These are phyloP conservation scores for Hericium alpestre DNA, from an alignment of 768 basidiomycete genomes.

Conservation along the genomic window DNA sequence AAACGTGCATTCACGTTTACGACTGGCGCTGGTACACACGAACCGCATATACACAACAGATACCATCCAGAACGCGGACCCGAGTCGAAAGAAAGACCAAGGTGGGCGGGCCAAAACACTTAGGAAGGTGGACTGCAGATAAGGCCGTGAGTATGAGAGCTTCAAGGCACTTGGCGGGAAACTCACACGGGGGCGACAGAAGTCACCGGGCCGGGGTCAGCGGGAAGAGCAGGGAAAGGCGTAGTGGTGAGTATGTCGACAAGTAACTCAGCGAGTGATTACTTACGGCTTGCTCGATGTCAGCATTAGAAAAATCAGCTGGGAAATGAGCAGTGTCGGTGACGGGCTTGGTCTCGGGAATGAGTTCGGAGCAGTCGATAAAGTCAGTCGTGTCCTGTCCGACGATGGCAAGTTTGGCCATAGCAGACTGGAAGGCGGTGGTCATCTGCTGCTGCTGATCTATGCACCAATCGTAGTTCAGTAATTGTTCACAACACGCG, in stretches of 20 bases:
- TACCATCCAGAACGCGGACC: neutral
- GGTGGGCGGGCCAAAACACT: neutral
- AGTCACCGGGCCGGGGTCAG: slow-evolving; percentile 23
- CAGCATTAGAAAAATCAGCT: slow-evolving; percentile 18
- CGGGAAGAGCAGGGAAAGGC: slow-evolving; percentile 26
- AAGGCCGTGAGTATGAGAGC: neutral
- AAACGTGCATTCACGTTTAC: neutral
- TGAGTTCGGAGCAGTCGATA: slow-evolving; percentile 36
- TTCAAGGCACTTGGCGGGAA: neutral
- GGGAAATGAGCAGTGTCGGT: slow-evolving; percentile 23
- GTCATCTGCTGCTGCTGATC: slow-evolving; percentile 19
- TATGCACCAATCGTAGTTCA: slow-evolving; percentile 1
- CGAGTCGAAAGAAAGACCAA: neutral
- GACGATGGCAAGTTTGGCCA: slow-evolving; percentile 21
- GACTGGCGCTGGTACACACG: no score
- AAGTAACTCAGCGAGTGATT: no score
- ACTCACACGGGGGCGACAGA: slow-evolving; percentile 25
- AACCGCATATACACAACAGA: neutral
- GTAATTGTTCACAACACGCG: neutral
- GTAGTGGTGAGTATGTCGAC: neutral
- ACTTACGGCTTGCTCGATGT: slow-evolving; percentile 12
- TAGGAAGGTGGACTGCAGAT: neutral
- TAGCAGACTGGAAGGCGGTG: slow-evolving; percentile 17
- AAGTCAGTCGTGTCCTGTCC: slow-evolving; percentile 17
- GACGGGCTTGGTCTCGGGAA: slow-evolving; percentile 24